phyloP scores from a whole-genome alignment of 1,139 yeast species.

The Nakaseomyces kungkrabaensis region DNA sequence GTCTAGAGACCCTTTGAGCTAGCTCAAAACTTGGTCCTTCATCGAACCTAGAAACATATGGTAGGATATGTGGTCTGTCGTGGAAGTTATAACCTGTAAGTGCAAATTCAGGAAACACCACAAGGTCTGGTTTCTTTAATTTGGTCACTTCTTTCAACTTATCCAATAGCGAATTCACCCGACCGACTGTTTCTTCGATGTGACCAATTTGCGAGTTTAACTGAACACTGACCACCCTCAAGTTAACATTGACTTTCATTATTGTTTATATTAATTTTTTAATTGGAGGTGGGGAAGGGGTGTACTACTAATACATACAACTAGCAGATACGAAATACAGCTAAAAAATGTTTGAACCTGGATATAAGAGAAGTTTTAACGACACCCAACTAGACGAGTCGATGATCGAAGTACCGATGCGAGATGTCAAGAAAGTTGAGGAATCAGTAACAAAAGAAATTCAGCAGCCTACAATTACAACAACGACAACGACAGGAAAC shows the following conservation, averaged over 20 bases:
- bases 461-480: background rate
- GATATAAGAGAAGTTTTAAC: background rate
- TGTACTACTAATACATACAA: background rate
- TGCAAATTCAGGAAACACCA: constrained; percentile 77
- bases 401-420: constrained; percentile 2
- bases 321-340: background rate
- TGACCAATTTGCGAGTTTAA: constrained; percentile 57
- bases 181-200: constrained; percentile 42
- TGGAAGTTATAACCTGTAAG: constrained; percentile 75
- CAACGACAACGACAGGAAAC: background rate
- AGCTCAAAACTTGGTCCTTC: constrained; percentile 43
- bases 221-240: constrained; percentile 60
- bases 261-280: background rate
- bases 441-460: background rate
- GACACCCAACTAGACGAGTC: background rate
- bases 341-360: background rate
- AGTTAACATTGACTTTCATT: constrained; percentile 28
- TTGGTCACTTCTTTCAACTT: constrained; percentile 6
- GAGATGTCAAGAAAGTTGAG: background rate
- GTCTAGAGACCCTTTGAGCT: constrained; percentile 46
- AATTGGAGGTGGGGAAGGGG: background rate
- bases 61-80: constrained; percentile 42
- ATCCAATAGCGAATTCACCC: constrained; percentile 32
- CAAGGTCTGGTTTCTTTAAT: constrained; percentile 40
- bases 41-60: constrained; percentile 43